Evolutionary conservation across 2,329 filamentous ascomycete species (phyloP).

Genomic region (Zarea fungicola): DNA sequence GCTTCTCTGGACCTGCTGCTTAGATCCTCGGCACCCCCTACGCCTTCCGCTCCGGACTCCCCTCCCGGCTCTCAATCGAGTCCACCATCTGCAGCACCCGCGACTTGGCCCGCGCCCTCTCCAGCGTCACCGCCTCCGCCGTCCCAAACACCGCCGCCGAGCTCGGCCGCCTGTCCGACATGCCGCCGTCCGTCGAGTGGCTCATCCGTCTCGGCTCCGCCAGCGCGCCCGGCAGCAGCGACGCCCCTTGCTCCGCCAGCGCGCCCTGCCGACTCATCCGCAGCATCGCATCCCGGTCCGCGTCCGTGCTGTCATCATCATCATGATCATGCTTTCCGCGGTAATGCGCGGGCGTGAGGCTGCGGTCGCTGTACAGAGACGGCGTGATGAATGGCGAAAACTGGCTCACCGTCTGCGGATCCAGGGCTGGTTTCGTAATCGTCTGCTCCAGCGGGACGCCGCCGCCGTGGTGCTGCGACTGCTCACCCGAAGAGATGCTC

Average conservation of each 20-base stretch:
- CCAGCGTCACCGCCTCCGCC: conserved; percentile 42
- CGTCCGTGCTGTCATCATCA: too few relatives aligned
- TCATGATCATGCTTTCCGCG: not conserved
- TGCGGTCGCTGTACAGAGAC: conserved; percentile 6
- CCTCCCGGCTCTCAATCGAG: conserved; percentile 43
- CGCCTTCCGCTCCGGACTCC: conserved; percentile 29
- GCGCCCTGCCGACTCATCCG: conserved; percentile 14
- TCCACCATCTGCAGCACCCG: conserved; percentile 53
- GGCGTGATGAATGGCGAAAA: conserved; percentile 9
- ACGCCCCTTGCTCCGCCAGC: conserved; percentile 12
- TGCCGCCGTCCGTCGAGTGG: conserved; percentile 25
- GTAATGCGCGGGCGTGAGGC: conserved; percentile 8
- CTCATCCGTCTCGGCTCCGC: conserved; percentile 9
- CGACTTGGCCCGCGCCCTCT: conserved; percentile 32
- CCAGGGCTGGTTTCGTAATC: not conserved
- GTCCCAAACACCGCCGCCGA: conserved; percentile 33
- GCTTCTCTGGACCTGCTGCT: too few relatives aligned
- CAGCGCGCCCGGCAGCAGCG: not conserved
- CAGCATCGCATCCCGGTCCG: conserved; percentile 11
- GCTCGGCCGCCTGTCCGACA: conserved; percentile 20
- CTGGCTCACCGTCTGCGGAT: not conserved
- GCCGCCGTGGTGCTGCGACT: not conserved
- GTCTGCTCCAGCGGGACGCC: not conserved
- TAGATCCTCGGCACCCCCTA: not conserved
- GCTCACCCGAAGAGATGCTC: not conserved